Conservation (phyloP, 1,284 basidiomycete genomes). For the Cronartium ribicola region DNA sequence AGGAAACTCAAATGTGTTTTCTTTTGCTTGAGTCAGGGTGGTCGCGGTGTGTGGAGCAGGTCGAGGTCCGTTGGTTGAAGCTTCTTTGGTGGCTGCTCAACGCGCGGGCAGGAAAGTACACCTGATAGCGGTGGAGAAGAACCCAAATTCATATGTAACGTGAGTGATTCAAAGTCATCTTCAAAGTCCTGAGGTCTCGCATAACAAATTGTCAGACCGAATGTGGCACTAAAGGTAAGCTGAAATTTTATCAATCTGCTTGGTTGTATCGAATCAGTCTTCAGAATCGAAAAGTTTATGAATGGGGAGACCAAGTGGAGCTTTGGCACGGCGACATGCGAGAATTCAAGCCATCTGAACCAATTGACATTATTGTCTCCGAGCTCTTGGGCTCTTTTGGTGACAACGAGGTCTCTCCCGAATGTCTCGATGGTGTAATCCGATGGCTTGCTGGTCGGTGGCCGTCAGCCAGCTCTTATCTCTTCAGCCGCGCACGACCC, state of each 20-base stretch:
- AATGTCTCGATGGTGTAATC: conserved; percentile 93
- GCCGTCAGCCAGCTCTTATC: neutral
- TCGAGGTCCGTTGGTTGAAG: conserved; percentile 84
- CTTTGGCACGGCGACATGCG: conserved; percentile 94
- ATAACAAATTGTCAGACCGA: conserved; percentile 11
- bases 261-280: conserved; percentile 57
- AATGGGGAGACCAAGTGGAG: conserved; percentile 78
- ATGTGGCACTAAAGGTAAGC: conserved; percentile 42
- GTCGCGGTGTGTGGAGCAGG: conserved; percentile 93
- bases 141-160: conserved; percentile 87
- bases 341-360: conserved; percentile 64
- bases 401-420: conserved; percentile 96
- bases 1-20: neutral
- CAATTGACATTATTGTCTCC: conserved; percentile 88
- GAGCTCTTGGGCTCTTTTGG: conserved; percentile 96
- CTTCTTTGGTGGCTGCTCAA: conserved; percentile 72
- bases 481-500: conserved; percentile 44
- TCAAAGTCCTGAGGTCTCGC: neutral
- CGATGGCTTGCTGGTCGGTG: conserved; percentile 76
- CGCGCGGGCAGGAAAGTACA: conserved; percentile 64
- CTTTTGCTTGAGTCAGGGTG: conserved; percentile 56
- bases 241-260: conserved; percentile 21
- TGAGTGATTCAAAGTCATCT: conserved; percentile 55
- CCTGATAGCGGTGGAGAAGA: conserved; percentile 92
- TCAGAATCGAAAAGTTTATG: conserved; percentile 69